Base-by-base conservation (phyloP, 192 early-diverging fungal species). In the Thamnidium elegans region DNA sequence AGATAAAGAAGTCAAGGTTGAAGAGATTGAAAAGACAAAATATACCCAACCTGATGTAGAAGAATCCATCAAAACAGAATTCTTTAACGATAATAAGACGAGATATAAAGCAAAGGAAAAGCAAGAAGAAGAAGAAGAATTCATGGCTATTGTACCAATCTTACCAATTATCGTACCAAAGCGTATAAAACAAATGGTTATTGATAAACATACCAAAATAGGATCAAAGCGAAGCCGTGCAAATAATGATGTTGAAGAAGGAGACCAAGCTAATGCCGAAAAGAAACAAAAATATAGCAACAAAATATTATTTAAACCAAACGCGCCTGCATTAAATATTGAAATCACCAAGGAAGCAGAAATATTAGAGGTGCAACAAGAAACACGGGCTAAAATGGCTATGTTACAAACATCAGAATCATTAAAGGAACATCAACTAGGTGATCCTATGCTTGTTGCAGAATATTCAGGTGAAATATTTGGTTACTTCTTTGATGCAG, bases 381-480 rank as follows among this genome's bases (percentile, higher is more conserved):
- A 70, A 7, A 3, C 20, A 0, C 13, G 19, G 3, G 53, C 62
- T 1, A 55, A 64, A 19, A 13, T 55, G 9, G 44, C 46, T 3
- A 21, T 19, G 7, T 20, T 55, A 17, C 21, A 58, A n/a, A 45
- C 53, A 13, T 34, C 36, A 10, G 17, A 64, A 19, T 11, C 51
- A 13, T 19, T 44, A 3, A 2, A 23, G 5, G 20, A 58, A 0
- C 88, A 89, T 39, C 90, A 95, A 32, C 58, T 67, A 5, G 70
- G 82, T 53, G 97, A 99, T 78, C 95, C 95, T 0, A 74, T 92
- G 76, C 94, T 97, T 88, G 90, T 95, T 0, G 78, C 95, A 10
- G 97, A 98, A 74, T 99, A 99, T 73, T 89, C 90, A 10, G 71
- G 67, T 30, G 95, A 99, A n/a, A 98, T 99, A 56, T 93, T 96